These are phyloP conservation scores for Talaromyces islandicus DNA, from an alignment of 2,329 filamentous ascomycete species.

Conservation along the genomic window DNA sequence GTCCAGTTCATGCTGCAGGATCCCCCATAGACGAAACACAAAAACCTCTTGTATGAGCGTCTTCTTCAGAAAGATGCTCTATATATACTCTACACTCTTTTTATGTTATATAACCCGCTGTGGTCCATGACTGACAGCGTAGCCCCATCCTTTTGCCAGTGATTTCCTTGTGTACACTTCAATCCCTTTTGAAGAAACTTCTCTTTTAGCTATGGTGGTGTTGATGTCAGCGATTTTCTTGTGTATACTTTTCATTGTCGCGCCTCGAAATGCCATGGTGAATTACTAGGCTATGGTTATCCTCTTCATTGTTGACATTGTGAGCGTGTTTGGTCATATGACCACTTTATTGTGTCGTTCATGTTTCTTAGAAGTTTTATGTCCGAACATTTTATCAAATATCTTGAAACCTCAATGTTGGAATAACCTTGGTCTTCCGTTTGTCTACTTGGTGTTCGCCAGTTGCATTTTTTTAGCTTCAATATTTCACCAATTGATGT, in stretches of 20 bases:
- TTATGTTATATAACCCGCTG: neutral
- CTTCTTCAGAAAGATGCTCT: neutral
- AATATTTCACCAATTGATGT: no score
- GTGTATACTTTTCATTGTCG: neutral
- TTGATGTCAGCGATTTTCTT: neutral
- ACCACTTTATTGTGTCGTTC: neutral
- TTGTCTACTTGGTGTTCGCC: neutral
- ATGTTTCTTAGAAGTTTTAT: neutral
- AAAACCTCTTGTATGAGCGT: neutral
- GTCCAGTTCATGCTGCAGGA: constrained; percentile 10
- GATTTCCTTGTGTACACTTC: neutral
- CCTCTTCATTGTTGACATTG: neutral
- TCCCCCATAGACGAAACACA: neutral
- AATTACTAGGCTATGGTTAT: neutral
- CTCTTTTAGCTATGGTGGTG: neutral
- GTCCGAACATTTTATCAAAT: neutral
- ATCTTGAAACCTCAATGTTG: neutral
- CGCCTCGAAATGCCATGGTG: neutral
- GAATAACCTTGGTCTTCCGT: neutral
- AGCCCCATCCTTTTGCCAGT: neutral
- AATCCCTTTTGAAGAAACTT: neutral
- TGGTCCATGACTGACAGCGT: neutral
- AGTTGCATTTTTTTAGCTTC: neutral
- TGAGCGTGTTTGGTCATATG: neutral
- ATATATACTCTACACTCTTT: neutral